Base-by-base conservation (phyloP, 805 yeast species). In the Lipomyces kockii region DNA sequence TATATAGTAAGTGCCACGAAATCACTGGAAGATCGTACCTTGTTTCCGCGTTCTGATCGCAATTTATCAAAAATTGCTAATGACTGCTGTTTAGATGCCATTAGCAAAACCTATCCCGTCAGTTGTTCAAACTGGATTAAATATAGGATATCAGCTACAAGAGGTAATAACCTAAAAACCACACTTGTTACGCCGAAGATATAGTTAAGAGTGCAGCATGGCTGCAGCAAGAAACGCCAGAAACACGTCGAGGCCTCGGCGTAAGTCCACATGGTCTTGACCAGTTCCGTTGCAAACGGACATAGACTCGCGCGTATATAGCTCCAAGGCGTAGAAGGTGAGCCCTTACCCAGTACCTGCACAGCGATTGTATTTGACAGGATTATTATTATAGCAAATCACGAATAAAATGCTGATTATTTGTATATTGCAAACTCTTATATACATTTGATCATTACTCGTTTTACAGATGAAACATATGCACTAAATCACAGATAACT, bases 61-160 rank as follows among this genome's bases (percentile, higher is more conserved):
- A 90, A 79, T 74, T 83, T 82, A 57, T 81, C 80, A 73, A 90
- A 90, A 66, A 90, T 83, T 59, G 82, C 81, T 51, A 83, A 81
- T 61, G 87, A 87, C 73, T 88, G 89, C 71, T 87, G 90, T 72
- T 86, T 85, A 29, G 87, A 79, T 55, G 92, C 93, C 77, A 84
- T 81, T 29, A 39, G 11, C 29, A 52, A 12, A 17, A 52, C 6
- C 27, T n/a, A 8, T 9, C 17, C 49, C 11, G 6, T 17, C 20
- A 7, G 49, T 43, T 8, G 8, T n/a, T 17, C 9, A 17, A 43
- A 3, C 49, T 43, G 49, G 8, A 2, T n/a, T 35, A 8, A 43
- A 43, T 43, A n/a, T 17, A 17, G 49, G 6, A 43, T 17, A 43
- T n/a, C 49, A 17, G 20, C 22, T 43, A 12, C 20, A n/a, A n/a